phyloP scores from a whole-genome alignment of 192 early-diverging fungal species.

The Linnemannia zychae region DNA sequence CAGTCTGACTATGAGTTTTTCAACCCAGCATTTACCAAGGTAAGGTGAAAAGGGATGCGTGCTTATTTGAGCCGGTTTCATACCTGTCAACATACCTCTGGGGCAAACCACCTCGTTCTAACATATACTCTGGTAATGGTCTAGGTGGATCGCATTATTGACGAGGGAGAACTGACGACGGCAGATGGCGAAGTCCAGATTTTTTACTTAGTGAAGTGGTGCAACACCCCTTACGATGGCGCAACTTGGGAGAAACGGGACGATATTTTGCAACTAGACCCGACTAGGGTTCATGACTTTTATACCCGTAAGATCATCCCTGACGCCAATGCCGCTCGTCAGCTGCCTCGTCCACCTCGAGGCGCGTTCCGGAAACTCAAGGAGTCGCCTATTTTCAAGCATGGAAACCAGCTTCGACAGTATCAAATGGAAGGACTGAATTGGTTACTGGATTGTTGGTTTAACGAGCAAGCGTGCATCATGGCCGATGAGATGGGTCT shows the following conservation, averaged over 20 bases:
- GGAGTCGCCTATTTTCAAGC: conserved; percentile 77
- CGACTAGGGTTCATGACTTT: conserved; percentile 76
- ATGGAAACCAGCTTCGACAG: conserved; percentile 76
- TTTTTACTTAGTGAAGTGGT: conserved; percentile 86
- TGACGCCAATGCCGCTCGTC: conserved; percentile 55
- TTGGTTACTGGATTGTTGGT: conserved; percentile 86
- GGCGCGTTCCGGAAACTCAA: conserved; percentile 67
- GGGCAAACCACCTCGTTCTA: too few species aligned
- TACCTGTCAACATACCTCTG: too few species aligned
- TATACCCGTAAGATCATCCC: conserved; percentile 69
- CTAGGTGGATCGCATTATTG: conserved; percentile 85
- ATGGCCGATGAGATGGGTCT: conserved; percentile 95
- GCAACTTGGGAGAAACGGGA: conserved; percentile 80
- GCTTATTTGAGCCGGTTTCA: not conserved
- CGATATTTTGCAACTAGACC: conserved; percentile 69
- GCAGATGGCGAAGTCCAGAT: conserved; percentile 65
- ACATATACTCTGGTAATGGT: not conserved
- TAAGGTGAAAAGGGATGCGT: conserved; percentile 12
- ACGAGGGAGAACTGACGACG: conserved; percentile 81
- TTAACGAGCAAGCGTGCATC: conserved; percentile 81
- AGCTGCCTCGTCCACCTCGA: conserved; percentile 62
- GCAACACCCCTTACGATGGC: conserved; percentile 74
- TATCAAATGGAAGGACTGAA: conserved; percentile 90
- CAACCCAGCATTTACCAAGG: conserved; percentile 75
- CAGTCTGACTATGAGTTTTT: conserved; percentile 69